phyloP scores from a whole-genome alignment of 129 eudicot species.

The Artemisia annua region DNA sequence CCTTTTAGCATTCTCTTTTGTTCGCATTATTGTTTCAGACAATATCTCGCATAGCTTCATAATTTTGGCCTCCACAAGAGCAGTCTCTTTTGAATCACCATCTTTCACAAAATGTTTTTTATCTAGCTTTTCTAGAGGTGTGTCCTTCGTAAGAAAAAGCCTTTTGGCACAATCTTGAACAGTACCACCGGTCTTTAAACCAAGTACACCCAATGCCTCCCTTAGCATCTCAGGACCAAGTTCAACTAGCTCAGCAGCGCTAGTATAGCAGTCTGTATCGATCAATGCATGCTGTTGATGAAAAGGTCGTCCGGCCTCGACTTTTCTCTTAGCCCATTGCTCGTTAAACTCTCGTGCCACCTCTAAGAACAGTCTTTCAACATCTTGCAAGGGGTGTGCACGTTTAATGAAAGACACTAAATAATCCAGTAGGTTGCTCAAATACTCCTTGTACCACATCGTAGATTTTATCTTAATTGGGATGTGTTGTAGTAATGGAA shows the following conservation, averaged over 20 bases:
- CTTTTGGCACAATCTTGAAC: not conserved
- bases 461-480: not conserved
- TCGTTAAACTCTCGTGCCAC: not conserved
- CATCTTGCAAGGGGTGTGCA: not conserved
- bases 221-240: not conserved
- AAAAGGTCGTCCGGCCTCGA: not conserved
- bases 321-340: not conserved
- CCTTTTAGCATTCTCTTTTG: not conserved
- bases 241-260: not conserved
- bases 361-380: not conserved
- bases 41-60: not conserved
- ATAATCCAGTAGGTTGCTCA: not conserved
- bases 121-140: not conserved
- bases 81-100: too few relatives aligned
- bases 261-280: not conserved
- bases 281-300: not conserved
- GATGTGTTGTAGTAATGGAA: not conserved
- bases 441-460: not conserved
- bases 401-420: not conserved
- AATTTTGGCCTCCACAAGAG: not conserved
- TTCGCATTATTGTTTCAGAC: not conserved
- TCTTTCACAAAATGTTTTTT: too few relatives aligned
- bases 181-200: not conserved
- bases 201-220: not conserved
- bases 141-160: not conserved